phyloP scores from a whole-genome alignment of 2,329 filamentous ascomycete genomes.

The Clonostachys sp. region DNA sequence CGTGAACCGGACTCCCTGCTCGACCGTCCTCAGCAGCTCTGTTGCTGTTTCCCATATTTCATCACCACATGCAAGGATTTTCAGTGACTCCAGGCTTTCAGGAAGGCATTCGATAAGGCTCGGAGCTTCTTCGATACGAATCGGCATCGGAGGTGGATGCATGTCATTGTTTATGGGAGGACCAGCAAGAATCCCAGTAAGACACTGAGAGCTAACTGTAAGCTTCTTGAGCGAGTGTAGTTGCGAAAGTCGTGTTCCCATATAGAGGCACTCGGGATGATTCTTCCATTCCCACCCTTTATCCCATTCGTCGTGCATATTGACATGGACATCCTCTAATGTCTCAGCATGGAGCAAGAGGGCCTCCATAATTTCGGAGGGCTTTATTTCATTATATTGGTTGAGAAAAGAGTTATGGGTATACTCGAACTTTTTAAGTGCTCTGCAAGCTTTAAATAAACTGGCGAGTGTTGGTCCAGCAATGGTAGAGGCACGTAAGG shows the following conservation, averaged over 20 bases:
- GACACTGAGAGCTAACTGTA: background rate
- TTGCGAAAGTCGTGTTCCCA: background rate
- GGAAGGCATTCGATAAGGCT: constrained; percentile 4
- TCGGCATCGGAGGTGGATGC: too few relatives aligned
- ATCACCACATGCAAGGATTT: background rate
- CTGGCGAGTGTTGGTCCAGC: background rate
- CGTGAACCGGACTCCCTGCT: too few relatives aligned
- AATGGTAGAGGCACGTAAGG: too few relatives aligned
- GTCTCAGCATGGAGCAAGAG: constrained; percentile 2
- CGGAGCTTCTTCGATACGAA: background rate
- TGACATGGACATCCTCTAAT: constrained; percentile 4
- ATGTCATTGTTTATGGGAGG: too few relatives aligned
- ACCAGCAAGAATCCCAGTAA: background rate
- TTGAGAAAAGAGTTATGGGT: too few relatives aligned
- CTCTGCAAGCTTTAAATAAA: background rate
- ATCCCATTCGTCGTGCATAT: constrained; percentile 3
- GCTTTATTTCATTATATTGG: background rate
- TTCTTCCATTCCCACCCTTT: background rate
- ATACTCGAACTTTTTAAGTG: background rate
- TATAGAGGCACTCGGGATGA: background rate
- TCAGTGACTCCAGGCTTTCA: constrained; percentile 3
- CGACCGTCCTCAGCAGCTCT: too few relatives aligned
- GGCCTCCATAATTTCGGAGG: constrained; percentile 1
- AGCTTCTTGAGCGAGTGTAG: background rate
- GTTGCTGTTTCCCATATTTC: too few relatives aligned